Evolutionary conservation across 1,139 yeast species (phyloP).

Genomic region (Yamadazyma atlantica): DNA sequence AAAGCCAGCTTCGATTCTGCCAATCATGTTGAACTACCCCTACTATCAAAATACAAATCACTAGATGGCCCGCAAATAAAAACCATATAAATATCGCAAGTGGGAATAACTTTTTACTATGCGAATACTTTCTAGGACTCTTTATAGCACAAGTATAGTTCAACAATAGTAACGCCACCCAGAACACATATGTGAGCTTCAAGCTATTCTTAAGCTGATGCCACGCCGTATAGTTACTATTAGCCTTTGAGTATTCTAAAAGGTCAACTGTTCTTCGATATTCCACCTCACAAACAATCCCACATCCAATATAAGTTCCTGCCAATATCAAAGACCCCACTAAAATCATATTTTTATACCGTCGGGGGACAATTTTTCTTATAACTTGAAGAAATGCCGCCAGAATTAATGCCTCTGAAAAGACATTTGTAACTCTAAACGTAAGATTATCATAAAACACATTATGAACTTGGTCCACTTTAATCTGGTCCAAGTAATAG

Average conservation of each 20-base stretch:
- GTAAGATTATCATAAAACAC: constrained; percentile 27
- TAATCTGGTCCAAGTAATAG: constrained; percentile 37
- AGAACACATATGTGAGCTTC: constrained; percentile 23
- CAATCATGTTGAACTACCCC: constrained; percentile 27
- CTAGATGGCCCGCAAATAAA: constrained; percentile 28
- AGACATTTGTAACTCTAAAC: constrained; percentile 28
- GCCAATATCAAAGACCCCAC: constrained; percentile 19
- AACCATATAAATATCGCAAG: constrained; percentile 41
- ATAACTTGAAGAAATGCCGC: constrained; percentile 44
- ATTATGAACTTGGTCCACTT: constrained; percentile 33
- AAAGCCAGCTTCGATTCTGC: constrained; percentile 41
- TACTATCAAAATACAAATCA: constrained; percentile 28
- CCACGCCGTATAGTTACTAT: constrained; percentile 16
- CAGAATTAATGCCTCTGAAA: constrained; percentile 36
- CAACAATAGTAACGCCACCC: constrained; percentile 27
- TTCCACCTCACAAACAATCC: constrained; percentile 12
- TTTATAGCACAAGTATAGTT: constrained; percentile 30
- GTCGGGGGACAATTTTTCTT: constrained; percentile 21
- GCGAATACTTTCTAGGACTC: constrained; percentile 33
- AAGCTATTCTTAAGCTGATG: constrained; percentile 23
- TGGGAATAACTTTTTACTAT: constrained; percentile 38
- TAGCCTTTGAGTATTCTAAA: neutral
- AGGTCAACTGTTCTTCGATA: constrained; percentile 3
- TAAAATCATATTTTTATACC: constrained; percentile 21
- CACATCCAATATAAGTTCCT: constrained; percentile 15